Conservation (phyloP, 164 flowering plant genomes). For the Warburgia ugandensis region DNA sequence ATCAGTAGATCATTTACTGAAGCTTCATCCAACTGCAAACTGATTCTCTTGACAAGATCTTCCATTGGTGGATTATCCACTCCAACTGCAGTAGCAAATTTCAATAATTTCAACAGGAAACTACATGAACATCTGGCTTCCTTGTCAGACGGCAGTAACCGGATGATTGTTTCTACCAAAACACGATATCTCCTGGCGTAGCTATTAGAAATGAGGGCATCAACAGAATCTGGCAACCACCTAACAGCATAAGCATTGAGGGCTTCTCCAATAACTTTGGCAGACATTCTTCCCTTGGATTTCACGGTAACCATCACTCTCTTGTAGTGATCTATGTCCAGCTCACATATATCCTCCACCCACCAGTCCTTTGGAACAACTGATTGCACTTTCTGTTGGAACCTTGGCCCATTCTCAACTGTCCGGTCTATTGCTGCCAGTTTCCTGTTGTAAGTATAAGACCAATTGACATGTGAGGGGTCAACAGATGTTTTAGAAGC, state of each 20-base stretch:
- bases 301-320: slow-evolving; percentile 48
- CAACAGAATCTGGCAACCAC: slow-evolving; percentile 60
- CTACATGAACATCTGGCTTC: slow-evolving; percentile 64
- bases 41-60: slow-evolving; percentile 58
- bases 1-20: slow-evolving; percentile 68
- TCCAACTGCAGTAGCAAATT: slow-evolving; percentile 50
- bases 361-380: slow-evolving; percentile 90
- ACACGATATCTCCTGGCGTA: slow-evolving; percentile 35
- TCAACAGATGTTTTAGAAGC: slow-evolving; percentile 72
- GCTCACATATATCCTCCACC: slow-evolving; percentile 90
- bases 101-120: slow-evolving; percentile 70
- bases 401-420: slow-evolving; percentile 58
- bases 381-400: slow-evolving; percentile 38
- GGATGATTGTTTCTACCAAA: slow-evolving; percentile 51
- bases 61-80: slow-evolving; percentile 38
- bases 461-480: slow-evolving; percentile 80
- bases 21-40: slow-evolving; percentile 82
- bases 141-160: slow-evolving; percentile 66
- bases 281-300: slow-evolving; percentile 35
- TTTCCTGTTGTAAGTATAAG: slow-evolving; percentile 71
- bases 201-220: slow-evolving; percentile 29
- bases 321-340: slow-evolving; percentile 67
- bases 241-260: slow-evolving; percentile 64
- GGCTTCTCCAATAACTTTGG: slow-evolving; percentile 74
- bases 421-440: no score